phyloP scores from a whole-genome alignment of 2,329 filamentous ascomycete species.

The Aureobasidium lini region DNA sequence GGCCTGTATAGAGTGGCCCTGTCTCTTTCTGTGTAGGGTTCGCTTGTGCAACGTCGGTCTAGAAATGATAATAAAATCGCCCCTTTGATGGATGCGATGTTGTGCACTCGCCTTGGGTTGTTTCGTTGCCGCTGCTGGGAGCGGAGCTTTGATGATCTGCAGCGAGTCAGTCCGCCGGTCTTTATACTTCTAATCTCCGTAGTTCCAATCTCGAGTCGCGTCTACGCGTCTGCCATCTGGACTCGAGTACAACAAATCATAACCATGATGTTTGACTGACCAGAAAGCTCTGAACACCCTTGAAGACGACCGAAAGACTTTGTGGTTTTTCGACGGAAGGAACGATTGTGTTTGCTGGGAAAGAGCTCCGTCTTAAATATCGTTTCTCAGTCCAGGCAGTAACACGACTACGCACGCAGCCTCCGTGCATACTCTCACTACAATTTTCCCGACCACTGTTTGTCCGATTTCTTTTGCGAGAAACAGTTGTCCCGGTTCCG shows the following conservation, averaged over 20 bases:
- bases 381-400: constrained; percentile 5
- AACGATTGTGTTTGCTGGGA: neutral
- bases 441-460: neutral
- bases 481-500: neutral
- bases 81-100: constrained; percentile 7
- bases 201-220: neutral
- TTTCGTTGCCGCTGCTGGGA: constrained; percentile 6
- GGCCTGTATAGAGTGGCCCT: neutral
- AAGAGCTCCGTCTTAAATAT: neutral
- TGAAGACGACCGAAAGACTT: neutral
- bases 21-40: neutral
- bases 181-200: constrained; percentile 2
- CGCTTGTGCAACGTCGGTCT: neutral
- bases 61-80: constrained; percentile 3
- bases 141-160: neutral
- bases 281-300: neutral
- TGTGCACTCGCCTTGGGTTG: neutral
- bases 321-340: neutral
- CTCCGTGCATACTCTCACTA: neutral
- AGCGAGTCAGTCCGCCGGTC: neutral
- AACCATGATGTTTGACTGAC: neutral
- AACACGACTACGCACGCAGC: constrained; percentile 12
- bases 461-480: neutral
- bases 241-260: neutral
- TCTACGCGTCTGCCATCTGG: neutral